Base-by-base conservation (phyloP, 192 early-diverging fungal species). In the Linnemannia schmuckeri region DNA sequence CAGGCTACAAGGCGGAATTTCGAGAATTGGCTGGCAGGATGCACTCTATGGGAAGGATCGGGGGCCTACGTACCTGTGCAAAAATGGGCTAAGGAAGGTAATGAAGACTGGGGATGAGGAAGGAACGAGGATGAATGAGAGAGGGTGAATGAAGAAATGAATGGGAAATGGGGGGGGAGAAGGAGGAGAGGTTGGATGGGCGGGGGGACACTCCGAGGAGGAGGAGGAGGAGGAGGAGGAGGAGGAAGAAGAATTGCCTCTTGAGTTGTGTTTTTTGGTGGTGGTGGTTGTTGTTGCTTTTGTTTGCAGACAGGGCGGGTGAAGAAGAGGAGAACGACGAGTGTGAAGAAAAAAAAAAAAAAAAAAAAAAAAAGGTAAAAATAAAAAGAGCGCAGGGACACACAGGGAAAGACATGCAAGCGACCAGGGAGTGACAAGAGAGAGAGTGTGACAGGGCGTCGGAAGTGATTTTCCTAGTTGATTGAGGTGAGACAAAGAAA, bases 361-460 rank as follows among this genome's bases (percentile, higher is more conserved):
- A 61, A 7, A 10, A 1, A 57, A n/a, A n/a, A 27, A 61, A 10
- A 57, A 57, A 57, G 24, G 8, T 33, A 63, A 30, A n/a, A 30
- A n/a, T n/a, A 57, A 24, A 61, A 61, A 61, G n/a, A 61, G 24
- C 22, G n/a, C 18, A 52, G 49, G 18, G 49, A 52, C 49, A 52
- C 49, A 52, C 15, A 52, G 17, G 5, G 6, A 52, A 4, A 49
- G 42, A 44, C 42, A 44, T 44, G 10, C 42, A 44, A 12, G 47
- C 47, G 15, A 17, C 9, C 47, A 52, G 20, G 7, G 55, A 68
- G 76, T 20, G 68, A 22, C 3, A 41, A 66, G 61, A 52, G 66
- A 77, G 37, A 41, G 57, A 71, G 77, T 54, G 47, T n/a, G 22
- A 72, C 69, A 10, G 18, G 61, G 61, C n/a, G n/a, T 30, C 57